These are phyloP conservation scores for Beauveria medogensis DNA, from an alignment of 2,329 filamentous ascomycete genomes.

Conservation along the genomic window DNA sequence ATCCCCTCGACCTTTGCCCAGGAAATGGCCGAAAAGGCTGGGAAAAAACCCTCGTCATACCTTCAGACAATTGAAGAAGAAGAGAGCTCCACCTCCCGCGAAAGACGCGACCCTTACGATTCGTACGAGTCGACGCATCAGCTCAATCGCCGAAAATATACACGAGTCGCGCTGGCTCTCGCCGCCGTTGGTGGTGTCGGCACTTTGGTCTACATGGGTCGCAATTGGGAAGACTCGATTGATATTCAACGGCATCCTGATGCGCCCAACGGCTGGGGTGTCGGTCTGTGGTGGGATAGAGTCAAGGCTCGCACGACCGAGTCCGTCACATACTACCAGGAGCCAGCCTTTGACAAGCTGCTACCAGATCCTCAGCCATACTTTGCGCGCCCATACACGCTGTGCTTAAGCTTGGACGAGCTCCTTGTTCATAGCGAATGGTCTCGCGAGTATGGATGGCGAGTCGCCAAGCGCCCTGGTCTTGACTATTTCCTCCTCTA, in stretches of 20 bases:
- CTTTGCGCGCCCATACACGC: slow-evolving; percentile 79
- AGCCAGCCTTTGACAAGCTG: slow-evolving; percentile 89
- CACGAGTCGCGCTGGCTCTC: slow-evolving; percentile 63
- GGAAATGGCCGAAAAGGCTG: slow-evolving; percentile 49
- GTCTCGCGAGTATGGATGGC: slow-evolving; percentile 89
- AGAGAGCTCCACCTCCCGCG: slow-evolving; percentile 23
- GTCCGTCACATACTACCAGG: slow-evolving; percentile 85
- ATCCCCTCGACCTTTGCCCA: slow-evolving; percentile 85
- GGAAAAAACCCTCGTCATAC: slow-evolving; percentile 19
- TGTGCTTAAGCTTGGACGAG: slow-evolving; percentile 89
- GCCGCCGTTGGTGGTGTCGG: slow-evolving; percentile 48
- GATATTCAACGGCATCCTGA: slow-evolving; percentile 64
- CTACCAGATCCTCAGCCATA: slow-evolving; percentile 74
- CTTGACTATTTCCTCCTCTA: slow-evolving; percentile 97
- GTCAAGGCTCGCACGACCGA: slow-evolving; percentile 66
- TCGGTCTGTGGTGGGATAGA: slow-evolving; percentile 71
- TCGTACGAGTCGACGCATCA: slow-evolving; percentile 90
- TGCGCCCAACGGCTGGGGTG: slow-evolving; percentile 71
- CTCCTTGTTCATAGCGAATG: slow-evolving; percentile 92
- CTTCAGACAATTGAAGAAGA: slow-evolving; percentile 29
- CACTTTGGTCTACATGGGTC: slow-evolving; percentile 67
- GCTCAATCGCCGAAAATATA: slow-evolving; percentile 65
- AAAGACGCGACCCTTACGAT: slow-evolving; percentile 48
- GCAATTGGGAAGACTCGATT: slow-evolving; percentile 78
- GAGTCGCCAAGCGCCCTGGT: slow-evolving; percentile 87